These are phyloP conservation scores for Eragrostis tef DNA, from an alignment of 202 grass and related monocot species.

Conservation along the genomic window DNA sequence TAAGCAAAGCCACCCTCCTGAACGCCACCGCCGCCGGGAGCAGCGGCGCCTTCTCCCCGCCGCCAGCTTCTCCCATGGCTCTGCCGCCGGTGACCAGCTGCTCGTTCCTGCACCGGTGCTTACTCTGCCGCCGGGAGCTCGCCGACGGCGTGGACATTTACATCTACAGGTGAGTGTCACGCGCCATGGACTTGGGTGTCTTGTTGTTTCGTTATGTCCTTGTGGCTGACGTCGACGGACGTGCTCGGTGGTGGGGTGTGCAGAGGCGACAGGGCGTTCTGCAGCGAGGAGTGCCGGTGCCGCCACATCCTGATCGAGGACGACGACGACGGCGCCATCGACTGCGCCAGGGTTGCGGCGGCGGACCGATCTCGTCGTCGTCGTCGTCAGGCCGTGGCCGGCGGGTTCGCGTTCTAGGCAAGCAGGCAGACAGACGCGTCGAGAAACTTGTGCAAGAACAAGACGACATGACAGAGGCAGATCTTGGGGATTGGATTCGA, in stretches of 20 bases:
- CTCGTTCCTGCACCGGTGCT: constrained; percentile 50
- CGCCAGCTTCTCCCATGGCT: background rate
- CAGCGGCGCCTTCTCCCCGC: background rate
- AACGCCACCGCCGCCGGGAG: background rate
- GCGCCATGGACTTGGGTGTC: no score
- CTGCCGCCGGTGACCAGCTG: background rate
- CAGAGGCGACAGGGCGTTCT: constrained; percentile 60
- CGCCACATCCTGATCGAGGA: constrained; percentile 46
- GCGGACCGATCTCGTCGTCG: background rate
- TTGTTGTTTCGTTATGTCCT: no score
- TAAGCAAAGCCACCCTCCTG: constrained; percentile 43
- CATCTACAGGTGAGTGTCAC: constrained; percentile 50
- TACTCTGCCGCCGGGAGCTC: constrained; percentile 44
- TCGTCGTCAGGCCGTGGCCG: background rate
- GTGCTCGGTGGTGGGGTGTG: background rate
- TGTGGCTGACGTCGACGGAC: no score
- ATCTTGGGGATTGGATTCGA: no score
- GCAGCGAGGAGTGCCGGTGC: constrained; percentile 55
- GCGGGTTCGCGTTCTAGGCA: background rate
- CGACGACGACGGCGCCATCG: constrained; percentile 32
- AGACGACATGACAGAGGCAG: no score
- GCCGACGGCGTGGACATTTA: constrained; percentile 51
- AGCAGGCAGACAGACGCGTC: background rate
- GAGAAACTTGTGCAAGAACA: no score
- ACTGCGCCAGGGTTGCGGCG: background rate